These are phyloP conservation scores for Xylaria castorea DNA, from an alignment of 495 filamentous ascomycete genomes.

Conservation along the genomic window DNA sequence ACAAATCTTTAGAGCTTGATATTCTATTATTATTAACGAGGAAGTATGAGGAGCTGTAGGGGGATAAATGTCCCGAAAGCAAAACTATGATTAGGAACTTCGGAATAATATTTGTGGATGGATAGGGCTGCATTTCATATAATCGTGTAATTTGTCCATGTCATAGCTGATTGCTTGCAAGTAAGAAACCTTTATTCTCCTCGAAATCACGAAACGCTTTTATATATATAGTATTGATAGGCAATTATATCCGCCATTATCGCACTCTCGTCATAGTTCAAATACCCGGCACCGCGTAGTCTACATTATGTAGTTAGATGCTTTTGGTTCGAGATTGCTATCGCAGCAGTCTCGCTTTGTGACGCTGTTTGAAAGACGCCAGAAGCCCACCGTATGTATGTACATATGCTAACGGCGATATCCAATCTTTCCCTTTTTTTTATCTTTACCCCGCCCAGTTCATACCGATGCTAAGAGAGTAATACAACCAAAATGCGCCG, in stretches of 20 bases:
- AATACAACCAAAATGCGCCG: slow-evolving; percentile 29
- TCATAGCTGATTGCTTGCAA: not conserved
- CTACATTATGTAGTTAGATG: not conserved
- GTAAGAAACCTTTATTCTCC: not conserved
- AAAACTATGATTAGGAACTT: not conserved
- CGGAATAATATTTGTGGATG: too few species aligned
- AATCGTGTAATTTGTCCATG: not conserved
- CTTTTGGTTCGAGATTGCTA: not conserved
- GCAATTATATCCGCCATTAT: not conserved
- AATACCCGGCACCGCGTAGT: not conserved
- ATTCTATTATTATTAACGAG: not conserved
- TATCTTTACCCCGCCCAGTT: slow-evolving; percentile 18
- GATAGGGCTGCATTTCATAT: not conserved
- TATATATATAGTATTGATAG: not conserved
- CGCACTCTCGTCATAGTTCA: not conserved
- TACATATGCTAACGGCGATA: not conserved
- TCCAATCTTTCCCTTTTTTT: not conserved
- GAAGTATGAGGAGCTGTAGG: not conserved
- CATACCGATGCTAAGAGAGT: slow-evolving; percentile 31
- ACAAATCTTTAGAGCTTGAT: not conserved
- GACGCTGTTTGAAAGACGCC: not conserved
- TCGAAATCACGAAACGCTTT: not conserved
- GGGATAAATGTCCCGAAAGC: not conserved
- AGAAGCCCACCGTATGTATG: not conserved
- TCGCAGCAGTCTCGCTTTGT: not conserved